Base-by-base conservation (phyloP, 2,329 filamentous ascomycete genomes). In the Thielaviopsis euricoi region DNA sequence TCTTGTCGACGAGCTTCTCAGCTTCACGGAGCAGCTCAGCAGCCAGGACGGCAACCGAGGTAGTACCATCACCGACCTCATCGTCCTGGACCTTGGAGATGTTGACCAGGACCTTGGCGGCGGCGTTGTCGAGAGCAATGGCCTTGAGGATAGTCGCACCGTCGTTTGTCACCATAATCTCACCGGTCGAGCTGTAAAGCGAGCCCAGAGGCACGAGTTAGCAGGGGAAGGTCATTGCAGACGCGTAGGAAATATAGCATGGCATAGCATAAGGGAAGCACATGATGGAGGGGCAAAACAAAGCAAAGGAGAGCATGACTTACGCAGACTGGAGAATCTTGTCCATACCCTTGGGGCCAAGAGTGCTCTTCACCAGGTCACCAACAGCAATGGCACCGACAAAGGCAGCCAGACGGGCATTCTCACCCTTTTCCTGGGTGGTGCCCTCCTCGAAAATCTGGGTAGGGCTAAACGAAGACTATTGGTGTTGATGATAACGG, bases 71-170 rank as follows among this genome's bases (percentile, higher is more conserved):
- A 68, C 93, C 93, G 23, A 98, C 91, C 72, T 98, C 93, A 69
- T 98, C 93, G 67, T 98, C 93, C 71, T 98, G 93, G 6, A 98
- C 93, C 75, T 98, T 98, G 62, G 91, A 97, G 66, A 98, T 97
- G 72, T 98, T 98, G 69, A 98, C 93, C 50, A 98, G 79, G 5
- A 98, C 93, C 75, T 98, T 98, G 57, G 93, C 93, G 22, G 93
- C 93, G 50, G 93, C 93, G 70, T 98, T 98, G 72, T 98, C 93
- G 68, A 98, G 85, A 50, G 93, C 93, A 71, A 98, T 98, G 57
- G 91, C 88, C 74, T 98, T 98, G 63, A 98, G 81, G 65, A 98
- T 98, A 23, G 93, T 98, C 62, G 93, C 93, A 69, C 93, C 93
- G 73, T 98, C 93, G 73, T 98, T 98, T 60, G 93, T 98, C 62